Conservation (phyloP, 192 early-diverging fungal species). For the Funneliformis mosseae region DNA sequence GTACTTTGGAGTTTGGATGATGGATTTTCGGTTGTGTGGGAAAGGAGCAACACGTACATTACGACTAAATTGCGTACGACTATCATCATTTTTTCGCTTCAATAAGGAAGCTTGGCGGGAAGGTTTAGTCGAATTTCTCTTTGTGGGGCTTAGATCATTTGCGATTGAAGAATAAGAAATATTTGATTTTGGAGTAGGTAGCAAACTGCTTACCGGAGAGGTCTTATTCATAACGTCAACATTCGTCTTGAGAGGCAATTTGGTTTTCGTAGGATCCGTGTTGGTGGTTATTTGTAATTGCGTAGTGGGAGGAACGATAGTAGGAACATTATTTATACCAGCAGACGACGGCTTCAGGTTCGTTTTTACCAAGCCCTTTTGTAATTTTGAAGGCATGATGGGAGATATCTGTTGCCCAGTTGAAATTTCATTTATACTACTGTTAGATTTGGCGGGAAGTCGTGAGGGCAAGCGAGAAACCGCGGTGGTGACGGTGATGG, state of each 20-base stretch:
- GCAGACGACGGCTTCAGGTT: not conserved
- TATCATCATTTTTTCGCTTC: constrained; percentile 8
- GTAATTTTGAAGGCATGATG: not conserved
- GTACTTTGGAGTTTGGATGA: not conserved
- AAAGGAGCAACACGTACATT: not conserved
- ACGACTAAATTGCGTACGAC: not conserved
- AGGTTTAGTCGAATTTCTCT: not conserved
- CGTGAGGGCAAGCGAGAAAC: constrained; percentile 23
- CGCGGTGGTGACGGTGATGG: not conserved
- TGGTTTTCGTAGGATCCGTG: not conserved
- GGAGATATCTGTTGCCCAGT: not conserved
- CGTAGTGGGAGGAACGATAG: not conserved
- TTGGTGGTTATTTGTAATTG: not conserved
- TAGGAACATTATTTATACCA: not conserved
- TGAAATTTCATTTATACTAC: not conserved
- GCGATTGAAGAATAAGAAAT: not conserved
- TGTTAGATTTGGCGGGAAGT: not conserved
- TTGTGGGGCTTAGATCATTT: not conserved
- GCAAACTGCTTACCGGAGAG: not conserved
- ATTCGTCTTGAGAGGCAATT: not conserved
- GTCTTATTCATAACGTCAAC: not conserved
- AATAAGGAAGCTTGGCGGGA: not conserved
- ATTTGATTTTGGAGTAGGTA: not conserved
- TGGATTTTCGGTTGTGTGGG: not conserved
- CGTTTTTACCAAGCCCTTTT: not conserved